Evolutionary conservation across 257 asterid species (phyloP).

Genomic region (Solanum pimpinellifolium): DNA sequence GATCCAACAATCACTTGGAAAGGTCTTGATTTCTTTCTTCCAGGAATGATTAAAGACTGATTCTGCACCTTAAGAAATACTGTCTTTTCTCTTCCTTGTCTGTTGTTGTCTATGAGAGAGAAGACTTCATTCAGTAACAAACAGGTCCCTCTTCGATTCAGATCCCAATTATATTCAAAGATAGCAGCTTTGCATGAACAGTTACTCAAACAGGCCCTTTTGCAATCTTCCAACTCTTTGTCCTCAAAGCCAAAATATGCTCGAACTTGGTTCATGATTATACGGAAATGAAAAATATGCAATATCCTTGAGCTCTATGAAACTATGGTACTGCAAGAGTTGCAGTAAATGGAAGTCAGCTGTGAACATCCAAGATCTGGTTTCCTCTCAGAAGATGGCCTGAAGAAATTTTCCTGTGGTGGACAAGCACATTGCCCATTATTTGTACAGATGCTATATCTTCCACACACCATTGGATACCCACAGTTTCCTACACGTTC

Average conservation of each 20-base stretch:
- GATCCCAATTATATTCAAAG: not conserved
- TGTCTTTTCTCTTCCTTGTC: too few species aligned
- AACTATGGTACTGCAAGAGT: not conserved
- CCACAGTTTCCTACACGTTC: not conserved
- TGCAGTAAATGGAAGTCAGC: not conserved
- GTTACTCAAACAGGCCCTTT: not conserved
- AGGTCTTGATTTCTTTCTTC: not conserved
- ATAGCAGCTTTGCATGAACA: constrained; percentile 1
- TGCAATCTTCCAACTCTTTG: not conserved
- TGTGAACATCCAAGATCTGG: not conserved
- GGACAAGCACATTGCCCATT: not conserved
- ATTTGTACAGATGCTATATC: not conserved
- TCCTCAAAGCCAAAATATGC: not conserved
- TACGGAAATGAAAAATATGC: not conserved
- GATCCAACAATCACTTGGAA: not conserved
- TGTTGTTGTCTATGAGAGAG: not conserved
- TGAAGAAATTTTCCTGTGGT: not conserved
- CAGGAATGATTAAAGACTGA: not conserved
- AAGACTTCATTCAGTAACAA: not conserved
- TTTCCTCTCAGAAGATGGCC: not conserved
- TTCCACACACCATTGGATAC: not conserved
- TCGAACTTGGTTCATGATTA: not conserved
- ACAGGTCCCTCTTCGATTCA: not conserved
- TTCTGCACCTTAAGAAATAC: not conserved
- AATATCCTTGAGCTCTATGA: not conserved